phyloP scores from a whole-genome alignment of 345 rosid genomes.

The Brassica rapa region DNA sequence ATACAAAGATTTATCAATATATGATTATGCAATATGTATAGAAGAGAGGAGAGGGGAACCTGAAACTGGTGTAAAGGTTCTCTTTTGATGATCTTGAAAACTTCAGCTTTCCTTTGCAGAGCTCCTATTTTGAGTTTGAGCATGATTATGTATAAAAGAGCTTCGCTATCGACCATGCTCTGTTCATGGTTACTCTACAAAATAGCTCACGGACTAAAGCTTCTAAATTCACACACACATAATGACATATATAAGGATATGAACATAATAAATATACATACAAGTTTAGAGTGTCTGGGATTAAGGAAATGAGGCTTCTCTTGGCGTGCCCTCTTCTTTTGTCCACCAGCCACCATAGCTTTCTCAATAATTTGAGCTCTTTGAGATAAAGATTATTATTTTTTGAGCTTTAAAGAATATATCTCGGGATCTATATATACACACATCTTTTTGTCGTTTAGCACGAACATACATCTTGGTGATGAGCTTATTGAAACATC shows the following conservation, averaged over 20 bases:
- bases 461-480: constrained; percentile 19
- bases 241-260: neutral
- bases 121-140: constrained; percentile 65
- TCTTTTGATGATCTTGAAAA: constrained; percentile 47
- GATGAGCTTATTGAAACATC: constrained; percentile 6
- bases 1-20: neutral
- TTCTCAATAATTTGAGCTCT: constrained; percentile 21
- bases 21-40: neutral
- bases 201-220: neutral
- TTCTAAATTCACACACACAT: neutral
- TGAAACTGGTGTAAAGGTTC: constrained; percentile 48
- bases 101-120: constrained; percentile 46
- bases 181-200: constrained; percentile 45
- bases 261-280: constrained; percentile 27
- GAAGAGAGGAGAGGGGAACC: constrained; percentile 45
- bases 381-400: constrained; percentile 11
- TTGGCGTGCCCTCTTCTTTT: constrained; percentile 47
- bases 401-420: constrained; percentile 11
- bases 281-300: constrained; percentile 55
- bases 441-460: constrained; percentile 26
- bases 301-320: constrained; percentile 55
- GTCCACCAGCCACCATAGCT: constrained; percentile 52
- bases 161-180: constrained; percentile 46
- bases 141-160: constrained; percentile 53
- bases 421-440: constrained; percentile 27